phyloP scores from a whole-genome alignment of 208 protist species.

The Trypanosoma mega region DNA sequence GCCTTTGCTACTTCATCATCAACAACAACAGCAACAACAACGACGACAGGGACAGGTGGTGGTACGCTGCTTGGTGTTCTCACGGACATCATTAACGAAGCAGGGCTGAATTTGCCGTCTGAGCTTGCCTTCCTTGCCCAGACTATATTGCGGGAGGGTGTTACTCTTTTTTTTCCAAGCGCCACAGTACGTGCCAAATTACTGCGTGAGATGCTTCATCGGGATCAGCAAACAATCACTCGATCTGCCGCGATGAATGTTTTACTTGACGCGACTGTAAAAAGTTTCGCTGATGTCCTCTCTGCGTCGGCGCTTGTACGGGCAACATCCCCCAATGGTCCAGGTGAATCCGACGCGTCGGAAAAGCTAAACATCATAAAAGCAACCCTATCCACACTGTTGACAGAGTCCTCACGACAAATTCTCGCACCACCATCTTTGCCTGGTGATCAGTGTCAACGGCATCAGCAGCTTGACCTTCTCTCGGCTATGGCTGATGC shows the following conservation, averaged over 20 bases:
- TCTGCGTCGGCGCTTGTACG: constrained; percentile 21
- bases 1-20: too few species aligned
- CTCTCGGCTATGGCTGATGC: constrained; percentile 46
- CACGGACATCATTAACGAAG: constrained; percentile 73
- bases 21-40: background rate
- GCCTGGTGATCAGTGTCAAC: background rate
- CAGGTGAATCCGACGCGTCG: background rate
- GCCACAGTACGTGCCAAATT: constrained; percentile 53
- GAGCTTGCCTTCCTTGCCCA: constrained; percentile 47
- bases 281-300: constrained; percentile 26
- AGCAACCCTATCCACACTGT: constrained; percentile 22
- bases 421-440: constrained; percentile 1
- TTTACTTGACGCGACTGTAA: constrained; percentile 28
- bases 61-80: constrained; percentile 62
- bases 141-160: constrained; percentile 57
- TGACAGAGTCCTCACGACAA: constrained; percentile 24
- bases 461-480: constrained; percentile 16
- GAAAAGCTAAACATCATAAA: constrained; percentile 15
- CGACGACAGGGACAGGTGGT: background rate
- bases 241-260: constrained; percentile 24
- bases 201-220: constrained; percentile 57
- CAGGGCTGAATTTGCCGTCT: constrained; percentile 45
- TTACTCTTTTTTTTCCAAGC: constrained; percentile 77
- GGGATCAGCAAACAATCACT: constrained; percentile 8
- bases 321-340: background rate